Base-by-base conservation (phyloP, 352 stramenopile species). In the Phytophthora chlamydospora region DNA sequence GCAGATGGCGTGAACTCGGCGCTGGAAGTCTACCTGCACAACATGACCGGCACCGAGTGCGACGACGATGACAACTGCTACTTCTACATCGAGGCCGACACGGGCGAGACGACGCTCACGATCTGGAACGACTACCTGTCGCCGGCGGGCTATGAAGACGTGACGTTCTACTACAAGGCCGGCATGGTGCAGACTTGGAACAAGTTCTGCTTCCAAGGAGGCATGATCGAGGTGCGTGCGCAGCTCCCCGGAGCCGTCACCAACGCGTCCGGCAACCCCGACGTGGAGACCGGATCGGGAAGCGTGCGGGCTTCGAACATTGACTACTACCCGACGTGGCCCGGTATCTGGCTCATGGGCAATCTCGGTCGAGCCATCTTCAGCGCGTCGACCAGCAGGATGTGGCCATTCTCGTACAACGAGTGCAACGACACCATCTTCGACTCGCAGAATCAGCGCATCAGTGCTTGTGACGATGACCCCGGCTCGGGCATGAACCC, bases 291-390 rank as follows among this genome's bases (percentile, higher is more conserved):
- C 1, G 61, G 61, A 6, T 66, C 48, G 1, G 31, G 40, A 11
- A 66, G 55, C 6, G 62, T 66, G 11, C 55, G 56, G 16, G 50
- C 58, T 7, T 41, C 48, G 19, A 64, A 35, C n/a, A 66, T 61
- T 19, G 58, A 64, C 38, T 80, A 66, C 35, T 93, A 79, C 62
- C 83, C 84, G 31, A 90, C 83, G 47, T 99, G 96, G 96, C 96
- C 96, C 0, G 96, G 95, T 8, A 91, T 99, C 60, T 99, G 97
- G 96, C 73, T 99, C 43, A 78, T 99, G 49, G 97, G 97, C 6
- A 98, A 98, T 76, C 71, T 99, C 11, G 96, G 93, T n/a, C 73
- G 97, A 35, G 93, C 95, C 9, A 98, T 97, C n/a, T 99, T 98
- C 71, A 95, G 93, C 51, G 87, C 79, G 0, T 97, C 86, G 0